These are phyloP conservation scores for Aschersonia sp. DNA, from an alignment of 2,329 filamentous ascomycete species.

Conservation along the genomic window DNA sequence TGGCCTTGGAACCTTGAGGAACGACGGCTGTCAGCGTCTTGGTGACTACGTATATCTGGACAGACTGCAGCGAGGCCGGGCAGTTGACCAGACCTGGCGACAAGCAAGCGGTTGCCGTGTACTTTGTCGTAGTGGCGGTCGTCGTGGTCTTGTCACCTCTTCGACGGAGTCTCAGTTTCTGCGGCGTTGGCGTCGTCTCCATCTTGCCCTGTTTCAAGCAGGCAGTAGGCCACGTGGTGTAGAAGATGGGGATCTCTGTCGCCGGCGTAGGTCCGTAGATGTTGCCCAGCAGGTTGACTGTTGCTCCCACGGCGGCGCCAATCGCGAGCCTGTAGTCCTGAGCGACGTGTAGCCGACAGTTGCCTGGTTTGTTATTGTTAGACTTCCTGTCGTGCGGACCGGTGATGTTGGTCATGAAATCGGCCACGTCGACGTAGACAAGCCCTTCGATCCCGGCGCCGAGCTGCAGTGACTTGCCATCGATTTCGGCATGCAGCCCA, in stretches of 20 bases:
- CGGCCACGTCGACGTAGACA: conserved; percentile 36
- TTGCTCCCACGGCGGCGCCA: conserved; percentile 39
- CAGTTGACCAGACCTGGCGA: conserved; percentile 30
- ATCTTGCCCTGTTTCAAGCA: neutral
- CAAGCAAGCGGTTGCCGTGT: conserved; percentile 28
- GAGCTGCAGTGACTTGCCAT: conserved; percentile 28
- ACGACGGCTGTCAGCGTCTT: conserved; percentile 26
- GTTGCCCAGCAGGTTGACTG: conserved; percentile 23
- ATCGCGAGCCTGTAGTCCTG: conserved; percentile 37
- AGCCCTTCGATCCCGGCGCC: conserved; percentile 27
- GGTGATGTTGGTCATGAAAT: conserved; percentile 38
- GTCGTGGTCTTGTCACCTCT: conserved; percentile 16
- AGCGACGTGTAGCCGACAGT: conserved; percentile 21
- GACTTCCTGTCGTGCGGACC: conserved; percentile 8
- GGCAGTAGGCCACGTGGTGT: conserved; percentile 28
- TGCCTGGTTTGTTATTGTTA: conserved; percentile 23
- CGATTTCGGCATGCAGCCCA: conserved; percentile 10
- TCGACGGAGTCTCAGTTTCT: no score
- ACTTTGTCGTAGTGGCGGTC: conserved; percentile 22
- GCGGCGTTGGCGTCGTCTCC: neutral
- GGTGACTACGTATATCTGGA: conserved; percentile 21
- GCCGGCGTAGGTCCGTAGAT: conserved; percentile 33
- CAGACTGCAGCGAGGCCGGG: conserved; percentile 32
- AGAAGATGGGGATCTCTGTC: neutral
- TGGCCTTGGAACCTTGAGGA: conserved; percentile 17